These are phyloP conservation scores for Pilasporangium apinafurcum DNA, from an alignment of 352 stramenopile genomes.

Conservation along the genomic window DNA sequence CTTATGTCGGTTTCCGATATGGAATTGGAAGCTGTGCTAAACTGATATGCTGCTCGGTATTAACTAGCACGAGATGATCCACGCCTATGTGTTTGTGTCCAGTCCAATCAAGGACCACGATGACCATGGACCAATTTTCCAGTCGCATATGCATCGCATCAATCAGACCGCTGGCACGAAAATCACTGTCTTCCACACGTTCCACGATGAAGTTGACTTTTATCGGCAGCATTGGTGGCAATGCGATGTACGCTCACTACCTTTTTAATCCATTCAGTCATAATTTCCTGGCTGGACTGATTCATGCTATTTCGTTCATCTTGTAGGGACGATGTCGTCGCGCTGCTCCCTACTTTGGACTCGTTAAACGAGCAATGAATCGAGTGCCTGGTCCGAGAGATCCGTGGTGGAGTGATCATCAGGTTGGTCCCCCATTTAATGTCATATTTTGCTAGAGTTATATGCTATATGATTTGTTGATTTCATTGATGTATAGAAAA, in stretches of 20 bases:
- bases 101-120: conserved; percentile 75
- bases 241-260: conserved; percentile 48
- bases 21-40: too few relatives aligned
- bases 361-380: conserved; percentile 87
- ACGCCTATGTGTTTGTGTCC: conserved; percentile 84
- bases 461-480: not conserved
- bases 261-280: too few relatives aligned
- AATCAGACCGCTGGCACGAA: conserved; percentile 54
- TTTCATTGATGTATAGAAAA: conserved; percentile 15
- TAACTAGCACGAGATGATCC: conserved; percentile 92
- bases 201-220: conserved; percentile 85
- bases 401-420: conserved; percentile 66
- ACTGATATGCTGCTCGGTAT: too few relatives aligned
- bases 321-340: conserved; percentile 54
- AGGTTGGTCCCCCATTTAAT: conserved; percentile 20
- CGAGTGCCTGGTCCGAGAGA: conserved; percentile 64
- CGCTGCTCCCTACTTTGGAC: conserved; percentile 64
- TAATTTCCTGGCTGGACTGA: too few relatives aligned
- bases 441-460: not conserved
- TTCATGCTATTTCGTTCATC: not conserved
- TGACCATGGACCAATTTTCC: conserved; percentile 80
- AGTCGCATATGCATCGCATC: conserved; percentile 77
- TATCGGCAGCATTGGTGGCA: conserved; percentile 85
- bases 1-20: not conserved
- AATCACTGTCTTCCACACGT: conserved; percentile 88